phyloP scores from a whole-genome alignment of 352 stramenopile genomes.

The Saprolegnia parasitica region DNA sequence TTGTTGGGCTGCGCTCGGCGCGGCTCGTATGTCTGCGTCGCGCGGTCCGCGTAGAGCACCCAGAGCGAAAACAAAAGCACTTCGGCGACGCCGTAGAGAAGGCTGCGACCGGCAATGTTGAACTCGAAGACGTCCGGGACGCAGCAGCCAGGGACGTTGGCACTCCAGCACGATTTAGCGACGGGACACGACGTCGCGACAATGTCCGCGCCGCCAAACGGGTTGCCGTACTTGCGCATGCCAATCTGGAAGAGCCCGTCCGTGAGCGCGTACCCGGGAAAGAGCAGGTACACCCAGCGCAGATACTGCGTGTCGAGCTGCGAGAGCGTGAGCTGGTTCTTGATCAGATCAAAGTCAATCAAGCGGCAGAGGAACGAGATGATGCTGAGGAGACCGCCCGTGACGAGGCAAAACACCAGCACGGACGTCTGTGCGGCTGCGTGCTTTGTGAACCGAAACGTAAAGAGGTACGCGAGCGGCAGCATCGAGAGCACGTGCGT shows the following conservation, averaged over 20 bases:
- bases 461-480: conserved; percentile 60
- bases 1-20: not conserved
- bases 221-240: conserved; percentile 46
- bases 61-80: conserved; percentile 41
- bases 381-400: conserved; percentile 60
- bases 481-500: conserved; percentile 47
- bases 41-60: conserved; percentile 37
- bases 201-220: conserved; percentile 3
- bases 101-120: conserved; percentile 47
- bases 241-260: conserved; percentile 67
- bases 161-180: conserved; percentile 48
- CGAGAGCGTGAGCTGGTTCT: conserved; percentile 43
- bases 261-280: conserved; percentile 64
- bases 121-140: conserved; percentile 49
- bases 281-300: conserved; percentile 65
- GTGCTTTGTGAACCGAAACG: conserved; percentile 55
- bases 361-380: conserved; percentile 73
- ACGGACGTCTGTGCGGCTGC: conserved; percentile 58
- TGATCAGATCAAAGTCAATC: conserved; percentile 42
- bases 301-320: conserved; percentile 65
- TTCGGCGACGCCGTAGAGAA: conserved; percentile 46
- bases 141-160: conserved; percentile 36
- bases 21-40: not conserved
- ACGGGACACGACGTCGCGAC: conserved; percentile 4
- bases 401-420: conserved; percentile 54